These are phyloP conservation scores for Saussurea involucrata DNA, from an alignment of 129 eudicot genomes.

Conservation along the genomic window DNA sequence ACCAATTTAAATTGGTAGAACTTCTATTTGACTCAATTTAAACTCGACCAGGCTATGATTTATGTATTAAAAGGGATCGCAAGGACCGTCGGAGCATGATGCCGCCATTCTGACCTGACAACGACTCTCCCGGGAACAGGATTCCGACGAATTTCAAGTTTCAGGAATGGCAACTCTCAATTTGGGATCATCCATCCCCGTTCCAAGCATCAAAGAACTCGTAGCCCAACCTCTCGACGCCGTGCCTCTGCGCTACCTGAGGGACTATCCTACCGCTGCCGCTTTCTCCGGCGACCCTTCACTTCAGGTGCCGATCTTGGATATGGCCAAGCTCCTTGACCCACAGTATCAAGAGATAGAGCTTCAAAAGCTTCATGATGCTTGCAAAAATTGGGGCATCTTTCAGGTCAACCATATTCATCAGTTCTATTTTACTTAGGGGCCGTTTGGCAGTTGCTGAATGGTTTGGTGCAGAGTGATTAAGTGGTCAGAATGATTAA, in stretches of 20 bases:
- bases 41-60: too few relatives aligned
- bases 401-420: conserved; percentile 28
- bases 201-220: conserved; percentile 36
- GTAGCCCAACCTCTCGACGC: background rate
- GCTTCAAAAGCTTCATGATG: conserved; percentile 33
- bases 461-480: too few relatives aligned
- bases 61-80: background rate
- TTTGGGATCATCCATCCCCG: conserved; percentile 34
- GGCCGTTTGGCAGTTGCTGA: too few relatives aligned
- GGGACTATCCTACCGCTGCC: conserved; percentile 24
- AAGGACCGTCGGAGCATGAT: background rate
- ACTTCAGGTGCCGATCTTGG: conserved; percentile 27
- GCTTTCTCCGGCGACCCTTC: conserved; percentile 15
- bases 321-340: conserved; percentile 23
- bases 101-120: background rate
- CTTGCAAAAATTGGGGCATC: conserved; percentile 40
- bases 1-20: too few relatives aligned
- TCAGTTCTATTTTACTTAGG: background rate
- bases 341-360: conserved; percentile 18
- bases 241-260: conserved; percentile 26
- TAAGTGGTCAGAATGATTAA: too few relatives aligned
- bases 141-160: background rate
- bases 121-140: background rate
- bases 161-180: conserved; percentile 8
- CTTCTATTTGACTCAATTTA: too few relatives aligned